Evolutionary conservation across 2,329 filamentous ascomycete genomes (phyloP).

Genomic region (Talaromyces pinophilus): DNA sequence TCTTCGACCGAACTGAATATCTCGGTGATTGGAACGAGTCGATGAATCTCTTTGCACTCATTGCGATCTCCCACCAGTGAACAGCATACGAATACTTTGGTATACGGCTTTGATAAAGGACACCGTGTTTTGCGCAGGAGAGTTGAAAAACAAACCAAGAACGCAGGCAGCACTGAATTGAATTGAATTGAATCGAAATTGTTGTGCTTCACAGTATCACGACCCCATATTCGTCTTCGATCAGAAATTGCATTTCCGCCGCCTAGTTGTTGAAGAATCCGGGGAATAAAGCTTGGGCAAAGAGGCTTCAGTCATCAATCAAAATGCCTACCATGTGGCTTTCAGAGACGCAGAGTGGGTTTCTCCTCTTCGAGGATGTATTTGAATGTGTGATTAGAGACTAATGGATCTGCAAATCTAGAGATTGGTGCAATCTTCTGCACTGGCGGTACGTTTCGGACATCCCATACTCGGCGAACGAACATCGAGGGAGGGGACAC

Average conservation of each 20-base stretch:
- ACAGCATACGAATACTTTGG: background rate
- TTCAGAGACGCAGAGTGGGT: constrained; percentile 89
- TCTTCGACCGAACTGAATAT: background rate
- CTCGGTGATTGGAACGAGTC: background rate
- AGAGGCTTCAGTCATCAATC: constrained; percentile 18
- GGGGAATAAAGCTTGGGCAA: background rate
- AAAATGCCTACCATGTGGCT: constrained; percentile 92
- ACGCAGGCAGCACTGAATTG: background rate
- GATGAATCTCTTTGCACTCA: constrained; percentile 2
- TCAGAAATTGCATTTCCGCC: background rate
- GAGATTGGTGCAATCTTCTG: constrained; percentile 98
- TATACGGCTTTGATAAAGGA: background rate
- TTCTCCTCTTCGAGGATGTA: background rate
- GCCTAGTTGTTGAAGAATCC: too few species aligned
- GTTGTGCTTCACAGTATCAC: background rate
- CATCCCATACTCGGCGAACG: background rate
- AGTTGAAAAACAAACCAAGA: background rate
- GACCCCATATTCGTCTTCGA: background rate
- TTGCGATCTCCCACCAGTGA: background rate
- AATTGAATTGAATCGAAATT: background rate
- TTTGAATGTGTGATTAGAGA: background rate
- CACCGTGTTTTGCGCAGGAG: background rate
- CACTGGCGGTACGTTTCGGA: constrained; percentile 75
- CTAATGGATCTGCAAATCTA: constrained; percentile 43
- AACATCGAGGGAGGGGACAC: background rate